Conservation (phyloP, 106 monocot species). For the Cymbidium sinense region DNA sequence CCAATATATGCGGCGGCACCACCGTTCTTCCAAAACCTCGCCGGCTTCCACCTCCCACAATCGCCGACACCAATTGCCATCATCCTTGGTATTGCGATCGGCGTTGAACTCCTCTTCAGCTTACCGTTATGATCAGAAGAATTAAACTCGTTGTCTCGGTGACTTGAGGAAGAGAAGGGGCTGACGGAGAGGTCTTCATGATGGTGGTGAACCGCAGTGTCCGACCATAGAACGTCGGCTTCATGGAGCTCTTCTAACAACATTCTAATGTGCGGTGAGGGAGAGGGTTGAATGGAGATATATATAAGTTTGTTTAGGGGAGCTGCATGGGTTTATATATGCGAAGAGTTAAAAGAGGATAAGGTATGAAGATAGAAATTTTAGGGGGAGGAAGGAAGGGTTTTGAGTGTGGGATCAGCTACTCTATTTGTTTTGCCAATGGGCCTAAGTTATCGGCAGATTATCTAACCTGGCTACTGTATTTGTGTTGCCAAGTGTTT, state of each 20-base stretch:
- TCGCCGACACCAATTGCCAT: background rate
- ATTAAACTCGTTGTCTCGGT: background rate
- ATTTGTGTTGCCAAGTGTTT: background rate
- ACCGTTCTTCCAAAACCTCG: background rate
- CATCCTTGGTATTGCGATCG: background rate
- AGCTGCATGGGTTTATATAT: background rate
- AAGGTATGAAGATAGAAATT: background rate
- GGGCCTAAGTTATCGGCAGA: background rate
- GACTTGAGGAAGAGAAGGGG: background rate
- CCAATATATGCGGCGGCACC: conserved; percentile 12
- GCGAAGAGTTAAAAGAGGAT: background rate
- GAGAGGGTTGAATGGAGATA: background rate
- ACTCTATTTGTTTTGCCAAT: background rate
- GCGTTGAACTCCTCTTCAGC: background rate
- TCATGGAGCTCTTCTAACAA: conserved; percentile 9
- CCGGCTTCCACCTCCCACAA: background rate
- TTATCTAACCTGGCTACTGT: background rate
- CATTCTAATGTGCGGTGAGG: background rate
- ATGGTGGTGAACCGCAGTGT: background rate
- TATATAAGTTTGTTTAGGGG: background rate
- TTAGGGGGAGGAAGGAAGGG: background rate
- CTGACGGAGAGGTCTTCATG: background rate
- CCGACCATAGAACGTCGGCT: conserved; percentile 10
- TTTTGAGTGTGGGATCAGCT: conserved; percentile 9
- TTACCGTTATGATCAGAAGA: background rate